Evolutionary conservation across 1,139 yeast genomes (phyloP).

Genomic region (Starmera stellimalicola): DNA sequence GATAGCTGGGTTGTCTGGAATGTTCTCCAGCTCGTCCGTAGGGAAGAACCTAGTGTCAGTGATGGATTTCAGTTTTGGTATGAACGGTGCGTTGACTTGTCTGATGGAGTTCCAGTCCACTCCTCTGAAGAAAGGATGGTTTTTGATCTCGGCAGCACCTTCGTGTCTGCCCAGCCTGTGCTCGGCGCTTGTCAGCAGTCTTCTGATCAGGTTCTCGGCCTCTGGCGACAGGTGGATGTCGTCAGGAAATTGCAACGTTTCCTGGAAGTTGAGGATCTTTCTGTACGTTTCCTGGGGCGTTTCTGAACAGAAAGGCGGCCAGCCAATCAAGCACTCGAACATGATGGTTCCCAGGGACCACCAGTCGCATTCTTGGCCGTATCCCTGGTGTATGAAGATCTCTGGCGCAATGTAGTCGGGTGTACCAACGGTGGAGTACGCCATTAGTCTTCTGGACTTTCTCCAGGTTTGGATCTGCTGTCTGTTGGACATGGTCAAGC

Average conservation of each 20-base stretch:
- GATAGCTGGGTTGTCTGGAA: slow-evolving; percentile 87
- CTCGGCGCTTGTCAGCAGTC: slow-evolving; percentile 76
- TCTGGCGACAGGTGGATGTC: slow-evolving; percentile 92
- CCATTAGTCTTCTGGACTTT: slow-evolving; percentile 91
- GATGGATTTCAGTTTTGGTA: slow-evolving; percentile 73
- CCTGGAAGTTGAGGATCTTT: slow-evolving; percentile 93
- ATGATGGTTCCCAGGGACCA: slow-evolving; percentile 98
- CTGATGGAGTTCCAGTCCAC: slow-evolving; percentile 95
- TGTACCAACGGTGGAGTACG: slow-evolving; percentile 96
- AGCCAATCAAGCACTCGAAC: slow-evolving; percentile 97
- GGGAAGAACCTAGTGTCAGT: slow-evolving; percentile 98
- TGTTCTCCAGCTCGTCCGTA: slow-evolving; percentile 90
- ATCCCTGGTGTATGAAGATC: slow-evolving; percentile 92
- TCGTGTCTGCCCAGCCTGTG: slow-evolving; percentile 84
- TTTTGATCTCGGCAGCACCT: slow-evolving; percentile 89
- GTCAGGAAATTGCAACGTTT: slow-evolving; percentile 87
- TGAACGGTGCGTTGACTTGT: slow-evolving; percentile 91
- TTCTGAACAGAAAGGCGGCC: slow-evolving; percentile 99
- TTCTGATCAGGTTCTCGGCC: slow-evolving; percentile 83
- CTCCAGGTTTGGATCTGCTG: slow-evolving; percentile 99
- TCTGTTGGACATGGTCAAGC: slow-evolving; percentile 88
- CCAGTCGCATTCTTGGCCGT: slow-evolving; percentile 99
- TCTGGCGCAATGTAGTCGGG: slow-evolving; percentile 99
- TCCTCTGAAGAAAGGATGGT: slow-evolving; percentile 90
- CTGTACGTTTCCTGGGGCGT: slow-evolving; percentile 98